phyloP scores from a whole-genome alignment of 2,329 filamentous ascomycete genomes.

The Cyphellophora europaea region DNA sequence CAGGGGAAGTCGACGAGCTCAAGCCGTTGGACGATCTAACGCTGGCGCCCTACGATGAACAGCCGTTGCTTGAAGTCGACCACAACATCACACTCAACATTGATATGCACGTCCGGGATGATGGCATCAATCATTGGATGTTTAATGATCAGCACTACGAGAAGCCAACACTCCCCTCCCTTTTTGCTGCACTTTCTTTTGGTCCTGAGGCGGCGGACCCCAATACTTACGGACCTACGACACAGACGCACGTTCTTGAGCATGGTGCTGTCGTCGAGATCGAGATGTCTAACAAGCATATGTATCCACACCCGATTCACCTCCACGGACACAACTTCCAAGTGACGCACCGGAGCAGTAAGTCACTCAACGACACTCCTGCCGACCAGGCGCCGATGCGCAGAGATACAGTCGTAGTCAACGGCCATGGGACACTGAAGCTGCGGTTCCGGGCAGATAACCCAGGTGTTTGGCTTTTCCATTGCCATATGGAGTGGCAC shows the following conservation, averaged over 20 bases:
- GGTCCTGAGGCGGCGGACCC: constrained; percentile 41
- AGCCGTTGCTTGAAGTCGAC: constrained; percentile 50
- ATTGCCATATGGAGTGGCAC: constrained; percentile 77
- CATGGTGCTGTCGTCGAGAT: constrained; percentile 34
- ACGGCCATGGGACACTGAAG: constrained; percentile 56
- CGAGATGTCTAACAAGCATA: constrained; percentile 33
- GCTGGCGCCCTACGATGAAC: constrained; percentile 59
- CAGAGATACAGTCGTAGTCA: constrained; percentile 58
- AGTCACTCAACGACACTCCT: constrained; percentile 19
- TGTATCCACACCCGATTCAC: constrained; percentile 37
- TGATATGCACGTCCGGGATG: constrained; percentile 55
- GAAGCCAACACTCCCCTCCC: constrained; percentile 18
- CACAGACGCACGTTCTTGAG: constrained; percentile 39
- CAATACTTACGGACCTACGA: constrained; percentile 55
- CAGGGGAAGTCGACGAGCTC: constrained; percentile 3
- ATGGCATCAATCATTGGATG: constrained; percentile 53
- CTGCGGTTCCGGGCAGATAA: constrained; percentile 39
- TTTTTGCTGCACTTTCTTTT: constrained; percentile 21
- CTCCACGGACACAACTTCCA: constrained; percentile 57
- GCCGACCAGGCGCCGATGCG: constrained; percentile 50
- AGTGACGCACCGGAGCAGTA: constrained; percentile 44
- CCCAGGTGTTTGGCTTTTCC: constrained; percentile 57
- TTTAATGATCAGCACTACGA: constrained; percentile 22
- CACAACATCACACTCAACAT: constrained; percentile 55
- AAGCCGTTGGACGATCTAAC: constrained; percentile 61